phyloP scores from a whole-genome alignment of 1,139 yeast species.

The Geotrichum phurueaensis region DNA sequence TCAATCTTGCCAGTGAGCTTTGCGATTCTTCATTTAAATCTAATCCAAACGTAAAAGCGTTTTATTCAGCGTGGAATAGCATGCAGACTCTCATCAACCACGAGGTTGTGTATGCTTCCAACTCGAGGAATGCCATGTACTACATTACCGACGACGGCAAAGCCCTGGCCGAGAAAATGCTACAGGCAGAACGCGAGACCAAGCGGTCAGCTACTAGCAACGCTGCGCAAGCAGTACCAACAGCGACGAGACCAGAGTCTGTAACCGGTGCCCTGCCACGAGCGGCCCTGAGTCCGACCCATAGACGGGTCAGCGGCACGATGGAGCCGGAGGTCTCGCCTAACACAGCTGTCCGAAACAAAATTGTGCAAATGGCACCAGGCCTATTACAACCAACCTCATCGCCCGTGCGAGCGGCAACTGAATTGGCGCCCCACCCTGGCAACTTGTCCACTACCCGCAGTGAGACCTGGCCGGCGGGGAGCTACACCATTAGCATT shows the following conservation, averaged over 20 bases:
- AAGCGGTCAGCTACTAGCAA: background rate
- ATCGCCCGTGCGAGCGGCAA: background rate
- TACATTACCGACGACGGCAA: conserved; percentile 69
- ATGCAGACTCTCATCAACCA: conserved; percentile 58
- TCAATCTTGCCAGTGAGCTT: conserved; percentile 51
- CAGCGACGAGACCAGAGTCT: background rate
- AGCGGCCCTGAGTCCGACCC: background rate
- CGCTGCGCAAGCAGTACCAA: background rate
- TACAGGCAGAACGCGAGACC: conserved; percentile 39
- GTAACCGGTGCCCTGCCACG: background rate
- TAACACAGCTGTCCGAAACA: conserved; percentile 11
- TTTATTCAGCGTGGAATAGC: conserved; percentile 76
- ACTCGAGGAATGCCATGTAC: conserved; percentile 51
- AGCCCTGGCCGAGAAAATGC: conserved; percentile 54
- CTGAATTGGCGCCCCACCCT: background rate
- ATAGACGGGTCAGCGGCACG: background rate
- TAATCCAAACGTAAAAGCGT: conserved; percentile 51
- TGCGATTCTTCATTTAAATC: conserved; percentile 61
- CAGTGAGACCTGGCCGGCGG: conserved; percentile 44
- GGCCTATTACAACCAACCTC: background rate
- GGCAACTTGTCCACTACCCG: background rate
- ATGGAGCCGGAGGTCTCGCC: conserved; percentile 8
- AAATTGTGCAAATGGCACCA: conserved; percentile 9
- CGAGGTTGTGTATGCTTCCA: conserved; percentile 53
- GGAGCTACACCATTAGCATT: conserved; percentile 52